These are phyloP conservation scores for Arthrobotrys conoides DNA, from an alignment of 2,329 filamentous ascomycete species.

Conservation along the genomic window DNA sequence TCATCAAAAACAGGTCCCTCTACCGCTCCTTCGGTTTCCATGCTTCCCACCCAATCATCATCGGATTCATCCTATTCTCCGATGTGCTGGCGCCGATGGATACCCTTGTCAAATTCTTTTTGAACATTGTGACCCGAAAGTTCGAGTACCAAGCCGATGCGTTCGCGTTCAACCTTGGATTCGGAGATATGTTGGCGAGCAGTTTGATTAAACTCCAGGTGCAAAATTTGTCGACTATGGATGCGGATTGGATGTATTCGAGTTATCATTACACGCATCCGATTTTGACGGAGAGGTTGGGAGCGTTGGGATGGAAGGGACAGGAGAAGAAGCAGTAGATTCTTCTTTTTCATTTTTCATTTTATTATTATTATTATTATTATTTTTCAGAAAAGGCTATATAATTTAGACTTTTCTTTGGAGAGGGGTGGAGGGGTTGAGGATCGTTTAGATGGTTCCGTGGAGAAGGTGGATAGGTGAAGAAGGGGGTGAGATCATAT, in stretches of 20 bases:
- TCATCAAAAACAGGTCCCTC: slow-evolving; percentile 93
- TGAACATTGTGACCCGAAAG: slow-evolving; percentile 94
- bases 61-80: slow-evolving; percentile 97
- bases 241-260: slow-evolving; percentile 98
- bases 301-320: slow-evolving; percentile 89
- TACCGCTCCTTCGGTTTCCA: slow-evolving; percentile 93
- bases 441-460: too few species aligned
- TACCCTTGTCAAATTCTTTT: slow-evolving; percentile 90
- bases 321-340: slow-evolving; percentile 69
- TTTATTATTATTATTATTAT: too few species aligned
- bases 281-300: slow-evolving; percentile 91
- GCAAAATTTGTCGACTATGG: slow-evolving; percentile 98
- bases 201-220: slow-evolving; percentile 98
- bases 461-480: too few species aligned
- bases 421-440: not conserved
- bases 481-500: too few species aligned
- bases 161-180: slow-evolving; percentile 88
- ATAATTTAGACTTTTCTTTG: too few species aligned
- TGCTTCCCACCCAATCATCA: slow-evolving; percentile 87
- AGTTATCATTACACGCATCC: slow-evolving; percentile 99
- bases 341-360: too few species aligned
- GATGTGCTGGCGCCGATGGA: slow-evolving; percentile 96
- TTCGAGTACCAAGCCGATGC: slow-evolving; percentile 97
- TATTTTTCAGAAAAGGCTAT: too few species aligned
- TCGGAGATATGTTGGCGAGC: slow-evolving; percentile 83